phyloP scores from a whole-genome alignment of 1,139 yeast species.

The Sugiyamaella novakii region DNA sequence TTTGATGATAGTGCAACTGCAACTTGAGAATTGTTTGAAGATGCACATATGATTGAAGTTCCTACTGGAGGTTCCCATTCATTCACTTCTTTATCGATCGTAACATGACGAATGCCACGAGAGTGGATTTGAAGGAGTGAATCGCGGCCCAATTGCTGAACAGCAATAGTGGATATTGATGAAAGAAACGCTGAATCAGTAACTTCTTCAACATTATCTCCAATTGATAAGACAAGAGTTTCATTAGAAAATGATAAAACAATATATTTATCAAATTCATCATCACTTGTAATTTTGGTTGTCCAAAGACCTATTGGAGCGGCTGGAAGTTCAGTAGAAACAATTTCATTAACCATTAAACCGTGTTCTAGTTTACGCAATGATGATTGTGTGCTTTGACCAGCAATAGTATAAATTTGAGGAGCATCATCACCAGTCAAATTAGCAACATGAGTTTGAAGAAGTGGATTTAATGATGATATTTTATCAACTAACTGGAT shows the following conservation, averaged over 20 bases:
- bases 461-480: conserved; percentile 59
- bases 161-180: conserved; percentile 64
- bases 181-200: conserved; percentile 61
- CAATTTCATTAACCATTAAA: conserved; percentile 60
- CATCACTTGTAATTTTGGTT: conserved; percentile 50
- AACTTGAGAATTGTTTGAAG: conserved; percentile 69
- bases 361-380: conserved; percentile 62
- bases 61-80: conserved; percentile 92
- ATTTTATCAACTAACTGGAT: conserved; percentile 59
- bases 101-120: conserved; percentile 70
- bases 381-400: conserved; percentile 48
- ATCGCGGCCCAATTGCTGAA: conserved; percentile 65
- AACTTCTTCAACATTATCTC: conserved; percentile 75
- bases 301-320: conserved; percentile 65
- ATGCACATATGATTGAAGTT: conserved; percentile 58
- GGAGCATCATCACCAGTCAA: conserved; percentile 42
- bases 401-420: conserved; percentile 45
- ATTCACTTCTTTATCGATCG: conserved; percentile 44
- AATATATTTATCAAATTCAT: conserved; percentile 61
- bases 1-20: conserved; percentile 70
- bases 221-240: conserved; percentile 70
- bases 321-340: conserved; percentile 71
- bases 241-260: conserved; percentile 67
- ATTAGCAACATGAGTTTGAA: conserved; percentile 51
- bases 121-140: conserved; percentile 74